Conservation (phyloP, 2,329 filamentous ascomycete genomes). For the Fusarium sp. region DNA sequence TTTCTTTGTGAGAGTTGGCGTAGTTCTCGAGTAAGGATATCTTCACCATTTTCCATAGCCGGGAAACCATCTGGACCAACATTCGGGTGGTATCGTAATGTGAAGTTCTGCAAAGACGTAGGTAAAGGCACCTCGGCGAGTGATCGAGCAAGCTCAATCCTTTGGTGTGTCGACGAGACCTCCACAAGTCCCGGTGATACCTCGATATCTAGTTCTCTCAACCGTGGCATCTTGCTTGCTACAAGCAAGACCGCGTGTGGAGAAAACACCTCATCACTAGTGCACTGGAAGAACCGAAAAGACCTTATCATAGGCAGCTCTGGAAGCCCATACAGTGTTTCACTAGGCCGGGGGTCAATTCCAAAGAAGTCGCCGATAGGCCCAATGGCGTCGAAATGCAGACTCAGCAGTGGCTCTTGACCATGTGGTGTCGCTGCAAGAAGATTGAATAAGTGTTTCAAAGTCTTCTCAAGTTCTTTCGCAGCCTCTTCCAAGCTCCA, state of each 20-base stretch:
- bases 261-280: not conserved
- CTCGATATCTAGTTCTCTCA: not conserved
- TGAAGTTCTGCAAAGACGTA: not conserved
- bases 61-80: not conserved
- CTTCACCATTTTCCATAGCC: not conserved
- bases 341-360: too few species aligned
- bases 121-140: not conserved
- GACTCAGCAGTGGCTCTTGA: not conserved
- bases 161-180: not conserved
- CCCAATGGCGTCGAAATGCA: not conserved
- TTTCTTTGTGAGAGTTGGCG: not conserved
- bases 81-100: not conserved
- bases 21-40: not conserved
- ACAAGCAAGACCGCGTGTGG: conserved; percentile 1
- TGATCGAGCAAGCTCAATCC: not conserved
- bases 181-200: too few species aligned
- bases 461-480: not conserved
- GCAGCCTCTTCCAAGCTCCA: not conserved
- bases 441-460: not conserved
- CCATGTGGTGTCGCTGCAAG: not conserved
- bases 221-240: conserved; percentile 1
- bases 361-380: rapidly evolving
- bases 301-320: conserved; percentile 6
- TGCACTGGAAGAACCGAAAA: rapidly evolving
- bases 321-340: not conserved